A percentile compares a stretch with the other conserved stretches of the same genome.
Conservation (phyloP, 2,329 filamentous ascomycete species). For the Lithohypha guttulata region DNA sequence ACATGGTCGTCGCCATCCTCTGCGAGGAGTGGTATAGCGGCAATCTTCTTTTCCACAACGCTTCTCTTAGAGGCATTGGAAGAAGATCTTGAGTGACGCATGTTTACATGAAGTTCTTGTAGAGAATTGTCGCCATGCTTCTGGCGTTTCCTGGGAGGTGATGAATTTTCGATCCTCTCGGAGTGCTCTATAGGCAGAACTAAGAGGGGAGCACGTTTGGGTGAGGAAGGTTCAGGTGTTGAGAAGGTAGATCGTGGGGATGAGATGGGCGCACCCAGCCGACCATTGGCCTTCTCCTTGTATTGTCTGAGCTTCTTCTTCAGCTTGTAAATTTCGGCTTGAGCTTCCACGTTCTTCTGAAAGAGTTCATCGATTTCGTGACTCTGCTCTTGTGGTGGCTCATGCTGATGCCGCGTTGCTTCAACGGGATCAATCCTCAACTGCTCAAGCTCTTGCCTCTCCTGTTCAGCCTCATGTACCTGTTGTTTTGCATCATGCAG, state of each 20-base stretch:
- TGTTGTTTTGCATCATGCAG: conserved; percentile 3
- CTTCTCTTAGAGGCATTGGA: conserved; percentile 1
- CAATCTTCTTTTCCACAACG: background rate
- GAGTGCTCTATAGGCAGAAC: background rate
- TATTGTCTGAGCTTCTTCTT: conserved; percentile 12
- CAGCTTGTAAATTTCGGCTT: conserved; percentile 19
- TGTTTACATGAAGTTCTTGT: background rate
- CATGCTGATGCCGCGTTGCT: too few relatives aligned
- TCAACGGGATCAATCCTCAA: too few relatives aligned
- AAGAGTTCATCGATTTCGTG: conserved; percentile 18
- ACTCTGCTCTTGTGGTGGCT: too few relatives aligned
- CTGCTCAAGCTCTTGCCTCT: background rate
- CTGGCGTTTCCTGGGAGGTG: conserved; percentile 4
- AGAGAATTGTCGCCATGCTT: background rate
- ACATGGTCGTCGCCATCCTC: conserved; percentile 37
- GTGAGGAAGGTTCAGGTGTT: background rate
- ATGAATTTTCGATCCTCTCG: background rate
- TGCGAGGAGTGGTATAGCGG: conserved; percentile 35
- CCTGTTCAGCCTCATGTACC: background rate
- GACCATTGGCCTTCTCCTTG: conserved; percentile 8
- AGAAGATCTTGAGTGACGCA: background rate
- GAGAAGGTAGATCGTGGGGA: conserved; percentile 9
- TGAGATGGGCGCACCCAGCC: conserved; percentile 7
- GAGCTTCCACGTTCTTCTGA: conserved; percentile 17
- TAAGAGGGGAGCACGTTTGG: background rate